Evolutionary conservation across 2,329 filamentous ascomycete genomes (phyloP), one percentile per base, ranked within the genome.

Genomic region (Phialocephala sp.): DNA sequence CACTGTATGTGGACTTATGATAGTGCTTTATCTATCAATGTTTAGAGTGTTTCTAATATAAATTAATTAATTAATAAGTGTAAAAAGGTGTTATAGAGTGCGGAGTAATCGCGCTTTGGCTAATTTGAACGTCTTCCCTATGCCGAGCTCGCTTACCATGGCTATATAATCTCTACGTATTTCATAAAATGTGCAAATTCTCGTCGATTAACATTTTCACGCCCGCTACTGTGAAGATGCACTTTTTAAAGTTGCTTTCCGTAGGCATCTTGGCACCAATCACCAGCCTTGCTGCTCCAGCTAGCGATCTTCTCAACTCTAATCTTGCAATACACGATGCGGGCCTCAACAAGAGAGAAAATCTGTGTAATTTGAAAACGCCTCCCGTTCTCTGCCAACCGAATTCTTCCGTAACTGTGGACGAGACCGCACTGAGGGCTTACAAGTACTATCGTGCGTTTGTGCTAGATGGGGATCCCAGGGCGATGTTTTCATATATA

Each of bases 401-500:
- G 4, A 65, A 69, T 55, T 61, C 67, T 8, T 61, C 62, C 27
- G 60, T 69, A n/a, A 67, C 62, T 18, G 60, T 65, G 11, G 62
- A 41, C 18, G 65, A 69, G 55, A 69, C 65, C 1, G 67, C 64
- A 1, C 57, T 22, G 9, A 56, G 67, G 22, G 67, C 67, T 11
- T 69, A 67, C 61, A 63, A 67, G 36, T 69, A 65, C 39, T 69
- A 69, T 39, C 65, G 65, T 9, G 67, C 65, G n/a, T 69, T 69
- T 55, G 57, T 69, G 4, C 65, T 69, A 4, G 67, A 69, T 64
- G 67, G 65, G 6, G 67, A 69, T 62, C 67, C 67, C 2, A 67
- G 45, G 63, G 65, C 60, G 36, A 69, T 69, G 67, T 69, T 69
- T 59, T 69, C 67, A 39, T 36, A 61, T 22, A 69, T 69, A 18